These are phyloP conservation scores for Pseudogymnoascus verrucosus DNA, from an alignment of 2,329 filamentous ascomycete species.

Conservation along the genomic window DNA sequence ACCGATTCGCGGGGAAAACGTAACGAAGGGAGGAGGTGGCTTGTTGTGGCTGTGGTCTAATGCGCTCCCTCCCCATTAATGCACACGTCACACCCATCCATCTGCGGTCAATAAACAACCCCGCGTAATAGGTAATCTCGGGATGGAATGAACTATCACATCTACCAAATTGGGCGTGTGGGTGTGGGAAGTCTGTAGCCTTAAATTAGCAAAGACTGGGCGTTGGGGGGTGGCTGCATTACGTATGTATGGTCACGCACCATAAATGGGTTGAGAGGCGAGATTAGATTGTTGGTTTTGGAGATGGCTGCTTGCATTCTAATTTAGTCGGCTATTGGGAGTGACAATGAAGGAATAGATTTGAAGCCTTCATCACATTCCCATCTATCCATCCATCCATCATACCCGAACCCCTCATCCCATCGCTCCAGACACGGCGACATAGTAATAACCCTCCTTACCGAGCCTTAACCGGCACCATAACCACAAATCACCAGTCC, in stretches of 20 bases:
- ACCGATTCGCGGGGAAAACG: neutral
- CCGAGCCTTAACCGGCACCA: neutral
- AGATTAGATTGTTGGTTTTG: neutral
- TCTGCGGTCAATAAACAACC: too few relatives aligned
- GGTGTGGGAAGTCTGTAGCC: neutral
- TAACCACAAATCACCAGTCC: too few relatives aligned
- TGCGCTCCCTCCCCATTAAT: neutral
- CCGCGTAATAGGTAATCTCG: neutral
- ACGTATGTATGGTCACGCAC: neutral
- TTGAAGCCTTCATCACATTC: neutral
- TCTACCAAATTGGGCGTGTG: neutral
- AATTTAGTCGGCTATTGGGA: too few relatives aligned
- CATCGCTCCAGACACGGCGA: too few relatives aligned
- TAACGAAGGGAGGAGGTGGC: neutral
- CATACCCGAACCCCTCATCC: neutral
- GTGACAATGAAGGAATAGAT: neutral
- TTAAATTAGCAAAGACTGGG: neutral
- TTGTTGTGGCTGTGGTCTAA: neutral
- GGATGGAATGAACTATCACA: neutral
- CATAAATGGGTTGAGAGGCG: neutral
- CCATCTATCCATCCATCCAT: neutral
- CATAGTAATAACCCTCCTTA: neutral
- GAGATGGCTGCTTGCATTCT: neutral
- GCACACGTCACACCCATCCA: neutral
- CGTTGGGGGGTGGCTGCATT: neutral